Evolutionary conservation across 371 early-diverging fungal genomes (phyloP), one percentile per base, ranked within the genome.

Genomic region (Dinochytrium kinnereticum): DNA sequence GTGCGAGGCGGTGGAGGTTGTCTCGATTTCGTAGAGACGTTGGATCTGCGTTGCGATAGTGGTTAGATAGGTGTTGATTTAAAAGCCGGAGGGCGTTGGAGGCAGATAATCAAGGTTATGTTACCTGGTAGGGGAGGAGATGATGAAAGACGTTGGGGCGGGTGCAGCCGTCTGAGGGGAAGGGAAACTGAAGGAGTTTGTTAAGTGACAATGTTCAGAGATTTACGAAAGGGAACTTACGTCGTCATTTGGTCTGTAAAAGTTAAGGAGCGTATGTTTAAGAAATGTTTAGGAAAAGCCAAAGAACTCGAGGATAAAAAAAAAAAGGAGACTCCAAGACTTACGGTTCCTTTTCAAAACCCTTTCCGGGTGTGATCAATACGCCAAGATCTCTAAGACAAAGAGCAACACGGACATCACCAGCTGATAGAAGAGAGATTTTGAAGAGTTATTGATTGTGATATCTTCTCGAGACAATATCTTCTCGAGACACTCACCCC

Each of bases 351-450:
- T 64, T 28, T 38, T 76, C 28, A 69, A 82, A 81, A 2, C 68
- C 69, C 1, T 15, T 17, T 2, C 65, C 65, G 19, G 64, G 61
- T 38, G 61, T 59, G 30, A 85, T 13, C 31, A 76, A 19, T 68
- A 88, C 77, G 10, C 82, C 84, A 2, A 65, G 77, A 50, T 86
- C 86, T 26, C 86, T 73, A 44, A 88, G 59, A 71, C 88, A 88
- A 13, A 86, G 80, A 2, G 81, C 84, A 24, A 76, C 66, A 24
- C 86, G 77, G 21, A 88, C 73, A 65, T 88, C 88, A 2, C 88
- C 88, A 13, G 86, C 76, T 66, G 36, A 2, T 26, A 13, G 49
- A 37, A 66, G 24, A 36, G 31, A 57, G 31, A 24, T 26, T 15
- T 7, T 13, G 13, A 24, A n/a, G 24, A 5, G 57, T 57, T 57